Conservation (phyloP, 306 rosid species). For the Senna siamea region DNA sequence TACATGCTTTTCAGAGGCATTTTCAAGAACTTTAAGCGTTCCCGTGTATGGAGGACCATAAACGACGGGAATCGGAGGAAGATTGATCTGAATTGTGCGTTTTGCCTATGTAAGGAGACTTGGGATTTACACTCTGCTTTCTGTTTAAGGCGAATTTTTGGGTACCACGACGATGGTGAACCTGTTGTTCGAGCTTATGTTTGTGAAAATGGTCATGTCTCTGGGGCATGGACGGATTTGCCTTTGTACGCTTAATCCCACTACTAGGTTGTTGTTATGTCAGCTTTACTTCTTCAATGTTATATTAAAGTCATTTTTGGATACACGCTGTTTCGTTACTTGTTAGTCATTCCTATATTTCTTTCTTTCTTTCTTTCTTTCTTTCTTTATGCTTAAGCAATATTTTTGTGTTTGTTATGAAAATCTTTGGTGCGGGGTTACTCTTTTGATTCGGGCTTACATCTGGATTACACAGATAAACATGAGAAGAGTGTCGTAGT, state of each 20-base stretch:
- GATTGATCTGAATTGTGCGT: constrained; percentile 74
- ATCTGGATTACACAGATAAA: too few relatives aligned
- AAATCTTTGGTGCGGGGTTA: too few relatives aligned
- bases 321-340: background rate
- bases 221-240: constrained; percentile 96
- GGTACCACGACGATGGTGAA: constrained; percentile 91
- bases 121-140: constrained; percentile 95
- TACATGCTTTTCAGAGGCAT: constrained; percentile 85
- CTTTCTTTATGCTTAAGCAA: too few relatives aligned
- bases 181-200: constrained; percentile 94
- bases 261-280: too few relatives aligned
- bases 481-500: too few relatives aligned
- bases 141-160: constrained; percentile 74
- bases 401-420: too few relatives aligned
- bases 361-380: too few relatives aligned
- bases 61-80: constrained; percentile 66
- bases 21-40: constrained; percentile 75
- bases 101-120: constrained; percentile 64
- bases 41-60: constrained; percentile 85
- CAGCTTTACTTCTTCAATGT: too few relatives aligned
- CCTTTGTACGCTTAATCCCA: constrained; percentile 62
- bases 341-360: background rate
- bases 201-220: constrained; percentile 93
- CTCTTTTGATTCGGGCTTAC: too few relatives aligned
- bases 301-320: too few relatives aligned